These are phyloP conservation scores for Jackrogersella multiformis DNA, from an alignment of 495 filamentous ascomycete species.

Conservation along the genomic window DNA sequence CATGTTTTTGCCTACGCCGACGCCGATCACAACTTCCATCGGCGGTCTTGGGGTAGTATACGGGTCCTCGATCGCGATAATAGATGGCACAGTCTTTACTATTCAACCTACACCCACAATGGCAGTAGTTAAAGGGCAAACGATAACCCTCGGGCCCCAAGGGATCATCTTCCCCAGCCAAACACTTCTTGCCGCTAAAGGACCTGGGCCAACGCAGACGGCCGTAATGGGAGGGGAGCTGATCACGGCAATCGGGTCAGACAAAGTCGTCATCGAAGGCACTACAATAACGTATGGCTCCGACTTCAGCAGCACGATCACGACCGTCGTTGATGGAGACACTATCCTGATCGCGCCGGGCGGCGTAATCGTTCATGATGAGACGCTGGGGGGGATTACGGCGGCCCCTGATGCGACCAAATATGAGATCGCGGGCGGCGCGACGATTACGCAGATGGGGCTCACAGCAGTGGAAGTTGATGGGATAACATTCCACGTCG, in stretches of 20 bases:
- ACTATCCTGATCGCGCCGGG: constrained; percentile 57
- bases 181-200: constrained; percentile 47
- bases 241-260: constrained; percentile 57
- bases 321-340: constrained; percentile 53
- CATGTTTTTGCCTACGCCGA: constrained; percentile 37
- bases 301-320: constrained; percentile 42
- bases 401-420: constrained; percentile 49
- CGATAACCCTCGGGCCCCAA: constrained; percentile 57
- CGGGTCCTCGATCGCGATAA: constrained; percentile 52
- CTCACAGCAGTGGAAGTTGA: constrained; percentile 59
- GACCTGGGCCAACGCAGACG: constrained; percentile 50
- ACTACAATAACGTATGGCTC: constrained; percentile 55
- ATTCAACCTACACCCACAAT: constrained; percentile 48
- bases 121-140: constrained; percentile 53
- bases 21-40: constrained; percentile 50
- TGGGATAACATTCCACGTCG: constrained; percentile 57
- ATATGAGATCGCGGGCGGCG: constrained; percentile 57
- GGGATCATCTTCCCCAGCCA: constrained; percentile 49
- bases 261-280: constrained; percentile 54
- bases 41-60: constrained; percentile 54
- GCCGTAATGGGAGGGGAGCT: constrained; percentile 57
- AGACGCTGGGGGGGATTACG: constrained; percentile 53
- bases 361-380: constrained; percentile 52
- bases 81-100: constrained; percentile 58
- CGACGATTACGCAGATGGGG: constrained; percentile 58